Evolutionary conservation across 2,329 filamentous ascomycete species (phyloP).

Genomic region (Paracoccidioides brasiliensis): DNA sequence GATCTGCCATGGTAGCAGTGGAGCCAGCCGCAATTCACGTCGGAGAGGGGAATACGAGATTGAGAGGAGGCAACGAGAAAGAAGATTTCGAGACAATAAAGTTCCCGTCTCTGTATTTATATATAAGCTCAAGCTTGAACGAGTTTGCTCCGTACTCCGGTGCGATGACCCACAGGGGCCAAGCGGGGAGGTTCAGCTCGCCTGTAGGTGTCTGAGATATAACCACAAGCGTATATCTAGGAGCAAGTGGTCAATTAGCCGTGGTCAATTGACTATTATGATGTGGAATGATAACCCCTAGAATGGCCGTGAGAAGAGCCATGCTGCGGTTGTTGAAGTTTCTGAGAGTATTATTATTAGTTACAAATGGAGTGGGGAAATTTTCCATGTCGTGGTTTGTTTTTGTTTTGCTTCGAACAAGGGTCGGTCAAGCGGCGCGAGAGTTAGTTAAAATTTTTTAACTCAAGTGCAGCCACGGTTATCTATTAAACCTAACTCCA

Average conservation of each 20-base stretch:
- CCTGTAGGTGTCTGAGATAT: background rate
- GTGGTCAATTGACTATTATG: background rate
- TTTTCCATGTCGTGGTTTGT: background rate
- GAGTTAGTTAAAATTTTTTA: no score
- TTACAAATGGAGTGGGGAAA: background rate
- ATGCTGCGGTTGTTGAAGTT: background rate
- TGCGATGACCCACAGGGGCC: background rate
- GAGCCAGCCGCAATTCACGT: background rate
- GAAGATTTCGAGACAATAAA: background rate
- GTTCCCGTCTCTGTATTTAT: background rate
- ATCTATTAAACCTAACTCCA: no score
- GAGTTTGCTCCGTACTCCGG: background rate
- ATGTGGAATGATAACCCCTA: background rate
- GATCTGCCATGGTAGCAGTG: conserved; percentile 24
- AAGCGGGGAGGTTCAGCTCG: background rate
- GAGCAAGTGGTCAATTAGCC: no score
- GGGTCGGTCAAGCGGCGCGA: background rate
- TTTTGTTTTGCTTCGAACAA: background rate
- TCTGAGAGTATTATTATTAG: background rate
- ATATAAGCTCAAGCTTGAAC: background rate
- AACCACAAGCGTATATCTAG: background rate
- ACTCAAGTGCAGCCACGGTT: no score
- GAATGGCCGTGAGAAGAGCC: background rate
- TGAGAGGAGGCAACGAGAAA: background rate
- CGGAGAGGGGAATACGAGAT: background rate